Percentiles rank a stretch among this genome's conserved stretches.
These are phyloP conservation scores for Cotoneaster glaucophyllus DNA, from an alignment of 306 rosid genomes.

Conservation along the genomic window DNA sequence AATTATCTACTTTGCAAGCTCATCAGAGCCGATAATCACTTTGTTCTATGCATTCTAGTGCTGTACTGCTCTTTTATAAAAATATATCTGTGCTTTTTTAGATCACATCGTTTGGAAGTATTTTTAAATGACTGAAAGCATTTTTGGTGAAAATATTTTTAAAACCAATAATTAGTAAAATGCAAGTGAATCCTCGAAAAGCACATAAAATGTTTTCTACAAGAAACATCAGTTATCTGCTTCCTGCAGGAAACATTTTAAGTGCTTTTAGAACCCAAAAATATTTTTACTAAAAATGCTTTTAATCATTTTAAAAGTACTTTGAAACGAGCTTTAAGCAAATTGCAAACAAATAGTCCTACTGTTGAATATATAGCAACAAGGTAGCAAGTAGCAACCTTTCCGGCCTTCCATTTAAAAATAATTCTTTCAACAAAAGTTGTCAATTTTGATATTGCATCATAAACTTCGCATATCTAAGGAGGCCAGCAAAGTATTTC, in stretches of 20 bases:
- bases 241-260: too few species aligned
- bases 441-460: background rate
- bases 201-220: too few species aligned
- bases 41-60: background rate
- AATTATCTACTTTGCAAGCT: constrained; percentile 3
- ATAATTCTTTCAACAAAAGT: background rate
- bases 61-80: background rate
- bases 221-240: too few species aligned
- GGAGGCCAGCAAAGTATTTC: background rate
- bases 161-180: too few species aligned
- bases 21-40: background rate
- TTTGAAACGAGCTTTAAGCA: background rate
- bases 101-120: background rate
- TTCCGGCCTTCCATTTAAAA: background rate
- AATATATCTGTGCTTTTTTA: background rate
- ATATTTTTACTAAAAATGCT: too few species aligned
- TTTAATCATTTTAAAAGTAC: accelerated
- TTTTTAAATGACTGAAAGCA: too few species aligned
- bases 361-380: background rate
- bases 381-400: background rate
- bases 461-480: background rate
- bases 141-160: too few species aligned
- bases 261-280: accelerated
- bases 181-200: too few species aligned
- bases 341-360: background rate